A percentile compares a stretch with the other conserved stretches of the same genome.
Conservation (phyloP, 2,329 filamentous ascomycete genomes). For the Epichloe sibirici region DNA sequence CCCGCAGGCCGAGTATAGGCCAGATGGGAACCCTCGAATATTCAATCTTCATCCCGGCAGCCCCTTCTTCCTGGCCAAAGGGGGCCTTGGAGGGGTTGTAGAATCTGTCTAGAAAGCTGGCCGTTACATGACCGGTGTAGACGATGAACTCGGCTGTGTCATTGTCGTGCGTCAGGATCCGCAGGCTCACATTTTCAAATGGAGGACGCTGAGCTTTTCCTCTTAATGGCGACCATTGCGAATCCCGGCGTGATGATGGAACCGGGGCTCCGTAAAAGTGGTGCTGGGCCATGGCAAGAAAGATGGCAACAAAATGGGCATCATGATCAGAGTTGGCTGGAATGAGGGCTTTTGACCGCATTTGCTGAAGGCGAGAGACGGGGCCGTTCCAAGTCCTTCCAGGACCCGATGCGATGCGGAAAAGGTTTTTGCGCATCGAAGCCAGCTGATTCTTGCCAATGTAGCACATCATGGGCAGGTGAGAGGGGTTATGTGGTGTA, state of each 20-base stretch:
- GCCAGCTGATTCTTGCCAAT: constrained; percentile 35
- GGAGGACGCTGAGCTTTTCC: constrained; percentile 15
- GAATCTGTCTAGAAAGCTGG: constrained; percentile 37
- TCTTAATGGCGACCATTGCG: constrained; percentile 14
- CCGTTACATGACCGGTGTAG: constrained; percentile 37
- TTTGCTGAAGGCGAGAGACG: constrained; percentile 33
- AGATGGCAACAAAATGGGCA: constrained; percentile 36
- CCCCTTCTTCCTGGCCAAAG: constrained; percentile 11
- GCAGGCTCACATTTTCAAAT: constrained; percentile 37
- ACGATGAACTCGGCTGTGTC: constrained; percentile 38
- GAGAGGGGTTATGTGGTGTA: constrained; percentile 11
- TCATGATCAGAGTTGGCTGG: constrained; percentile 39
- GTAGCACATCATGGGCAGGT: constrained; percentile 30
- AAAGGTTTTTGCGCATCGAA: constrained; percentile 33
- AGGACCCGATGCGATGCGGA: constrained; percentile 31
- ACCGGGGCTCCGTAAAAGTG: constrained; percentile 31
- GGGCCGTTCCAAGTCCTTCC: constrained; percentile 30
- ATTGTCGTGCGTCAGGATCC: constrained; percentile 38
- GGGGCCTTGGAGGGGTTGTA: constrained; percentile 32
- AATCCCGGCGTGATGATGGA: constrained; percentile 12
- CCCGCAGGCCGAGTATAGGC: constrained; percentile 42
- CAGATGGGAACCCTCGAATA: constrained; percentile 38
- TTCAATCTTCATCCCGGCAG: constrained; percentile 31
- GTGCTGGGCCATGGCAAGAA: constrained; percentile 45
- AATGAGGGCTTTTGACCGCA: constrained; percentile 34